Base-by-base conservation (phyloP, 345 rosid species). In the Acer negundo region DNA sequence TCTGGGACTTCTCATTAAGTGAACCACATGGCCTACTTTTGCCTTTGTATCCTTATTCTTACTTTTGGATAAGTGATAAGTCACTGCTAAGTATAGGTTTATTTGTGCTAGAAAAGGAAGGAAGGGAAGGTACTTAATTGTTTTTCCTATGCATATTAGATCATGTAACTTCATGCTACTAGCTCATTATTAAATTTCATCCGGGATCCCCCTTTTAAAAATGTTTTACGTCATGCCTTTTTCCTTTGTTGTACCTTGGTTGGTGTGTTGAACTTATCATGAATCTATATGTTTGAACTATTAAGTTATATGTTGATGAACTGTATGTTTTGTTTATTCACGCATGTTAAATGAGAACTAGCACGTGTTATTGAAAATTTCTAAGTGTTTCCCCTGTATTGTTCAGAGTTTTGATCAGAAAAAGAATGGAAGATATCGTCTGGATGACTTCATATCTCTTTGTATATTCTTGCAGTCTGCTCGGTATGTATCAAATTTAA, bases 401-500 rank as follows among this genome's bases (percentile, higher is more conserved):
- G 44, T 68, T 70, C 83, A 91, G 95, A 91, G 91, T 83, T 89
- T 91, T 65, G 95, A 91, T 73, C 80, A 82, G 65, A 85, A 84
- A 84, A 88, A 89, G 87, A 82, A 84, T 17, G 93, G 93, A 35
- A 84, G 80, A 79, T 82, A 88, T 82, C 92, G 85, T 61, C 83
- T 89, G 83, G 92, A 88, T 82, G 90, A 85, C 81, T 87, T 91
- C 86, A 91, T 91, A 42, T 86, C 93, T 49, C 89, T 91, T 64
- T 89, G 91, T 82, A 85, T 91, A 80, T 91, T 91, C 79, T 66
- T 88, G 70, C 93, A 91, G 76, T 91, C 95, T 67, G 84, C 93
- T 69, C 80, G 89, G 95, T 89, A 69, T 4, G 86, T 78, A 49
- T 69, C 47, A 67, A 16, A 13, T 22, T 6, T 0, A 49, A 40